Evolutionary conservation across 768 basidiomycete genomes (phyloP), one percentile per base, ranked within the genome.

Genomic region (Termitomyces sp.): DNA sequence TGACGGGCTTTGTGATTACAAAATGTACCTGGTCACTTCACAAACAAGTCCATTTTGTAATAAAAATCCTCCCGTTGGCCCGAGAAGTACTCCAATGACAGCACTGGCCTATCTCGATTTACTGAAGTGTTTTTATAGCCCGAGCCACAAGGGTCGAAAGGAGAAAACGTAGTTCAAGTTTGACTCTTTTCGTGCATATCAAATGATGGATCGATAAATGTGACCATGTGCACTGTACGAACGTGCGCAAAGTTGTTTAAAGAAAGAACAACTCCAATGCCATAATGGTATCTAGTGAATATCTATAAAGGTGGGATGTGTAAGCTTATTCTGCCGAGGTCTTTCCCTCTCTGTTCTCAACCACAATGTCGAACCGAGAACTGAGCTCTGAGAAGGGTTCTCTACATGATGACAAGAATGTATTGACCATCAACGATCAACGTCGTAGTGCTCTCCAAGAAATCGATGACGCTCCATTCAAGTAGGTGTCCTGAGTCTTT

Each of bases 401-500:
- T 10, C 62, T 69, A 20, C 65, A 68, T 54, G 65, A 69, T 46
- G 61, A 63, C 46, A 60, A 62, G 44, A 13, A 47, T 47, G 46
- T 12, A 10, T 47, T 76, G 76, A 67, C 68, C 20, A 80, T 90
- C 42, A 86, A 88, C 67, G 84, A 88, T 68, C 82, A 84, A 48
- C 84, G 94, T 60, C 81, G 89, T 18, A 84, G 83, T 31, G 93
- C 94, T 32, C 79, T 97, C 41, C 80, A 86, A 13, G 91, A 95
- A 69, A 83, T 96, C 60, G 94, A 95, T 72, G 86, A 90, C 58
- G 94, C 94, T 44, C 76, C 78, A 46, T 95, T 95, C 72, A 87
- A 86, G 88, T 90, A 68, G 8, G 39, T 50, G 16, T 12, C 37
- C 34, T 46, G 52, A 41, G 47, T 57, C 29, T n/a, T 41, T 9